These are phyloP conservation scores for Meyerozyma guilliermondii DNA, from an alignment of 1,139 yeast species.

Conservation along the genomic window DNA sequence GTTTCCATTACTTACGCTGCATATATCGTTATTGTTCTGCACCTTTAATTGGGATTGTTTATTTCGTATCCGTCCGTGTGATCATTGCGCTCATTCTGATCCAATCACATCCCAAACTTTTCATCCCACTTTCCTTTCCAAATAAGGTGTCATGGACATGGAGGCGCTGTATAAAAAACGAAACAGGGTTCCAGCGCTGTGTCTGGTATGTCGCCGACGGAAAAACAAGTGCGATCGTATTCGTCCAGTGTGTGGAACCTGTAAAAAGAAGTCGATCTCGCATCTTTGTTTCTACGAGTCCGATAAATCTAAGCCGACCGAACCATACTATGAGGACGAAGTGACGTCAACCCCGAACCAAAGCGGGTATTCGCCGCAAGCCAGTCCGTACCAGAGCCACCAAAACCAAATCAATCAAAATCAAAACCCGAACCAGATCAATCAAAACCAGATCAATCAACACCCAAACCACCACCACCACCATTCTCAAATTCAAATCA, in stretches of 20 bases:
- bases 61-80: too few relatives aligned
- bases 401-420: not conserved
- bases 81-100: too few relatives aligned
- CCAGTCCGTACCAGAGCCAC: not conserved
- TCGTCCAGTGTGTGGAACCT: slow-evolving; percentile 68
- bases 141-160: slow-evolving; percentile 13
- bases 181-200: slow-evolving; percentile 40
- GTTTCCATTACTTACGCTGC: too few relatives aligned
- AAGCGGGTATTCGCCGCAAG: too few relatives aligned
- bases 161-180: slow-evolving; percentile 33
- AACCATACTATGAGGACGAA: not conserved
- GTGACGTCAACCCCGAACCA: not conserved
- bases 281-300: slow-evolving; percentile 62
- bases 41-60: too few relatives aligned
- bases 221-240: slow-evolving; percentile 55
- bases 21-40: too few relatives aligned
- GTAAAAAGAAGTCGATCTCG: slow-evolving; percentile 68
- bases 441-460: not conserved
- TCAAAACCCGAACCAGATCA: not conserved
- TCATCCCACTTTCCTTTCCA: too few relatives aligned
- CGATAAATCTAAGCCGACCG: not conserved
- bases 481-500: too few relatives aligned
- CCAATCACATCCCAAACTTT: too few relatives aligned
- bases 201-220: slow-evolving; percentile 44
- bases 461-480: too few relatives aligned